Evolutionary conservation across 2,329 filamentous ascomycete genomes (phyloP).

Genomic region (Trichophaea hybrida): DNA sequence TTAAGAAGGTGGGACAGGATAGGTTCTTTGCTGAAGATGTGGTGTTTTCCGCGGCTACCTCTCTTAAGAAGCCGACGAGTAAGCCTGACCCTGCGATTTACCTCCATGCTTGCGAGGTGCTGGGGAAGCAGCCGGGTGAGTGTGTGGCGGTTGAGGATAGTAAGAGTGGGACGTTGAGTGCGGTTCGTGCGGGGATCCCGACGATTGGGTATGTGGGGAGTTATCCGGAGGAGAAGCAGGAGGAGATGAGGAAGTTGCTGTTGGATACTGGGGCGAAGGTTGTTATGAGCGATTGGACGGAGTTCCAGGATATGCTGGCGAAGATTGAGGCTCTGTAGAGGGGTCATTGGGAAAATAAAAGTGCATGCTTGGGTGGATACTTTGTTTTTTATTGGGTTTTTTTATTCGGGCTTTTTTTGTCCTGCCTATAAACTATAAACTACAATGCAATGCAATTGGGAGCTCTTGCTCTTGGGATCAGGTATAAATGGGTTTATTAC

Average conservation of each 20-base stretch:
- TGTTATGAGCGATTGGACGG: constrained; percentile 47
- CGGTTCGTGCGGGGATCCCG: constrained; percentile 61
- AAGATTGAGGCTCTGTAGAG: constrained; percentile 33
- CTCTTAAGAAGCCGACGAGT: constrained; percentile 61
- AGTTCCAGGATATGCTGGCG: constrained; percentile 39
- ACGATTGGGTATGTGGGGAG: constrained; percentile 76
- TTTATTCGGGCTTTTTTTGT: neutral
- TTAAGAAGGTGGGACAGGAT: constrained; percentile 65
- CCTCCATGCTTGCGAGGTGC: constrained; percentile 56
- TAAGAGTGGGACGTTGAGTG: constrained; percentile 68
- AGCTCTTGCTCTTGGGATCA: no score
- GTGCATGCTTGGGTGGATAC: neutral
- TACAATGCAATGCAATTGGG: no score
- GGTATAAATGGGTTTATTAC: no score
- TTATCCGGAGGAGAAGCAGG: constrained; percentile 44
- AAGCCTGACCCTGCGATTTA: constrained; percentile 90
- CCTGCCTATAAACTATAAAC: no score
- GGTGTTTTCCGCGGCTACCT: constrained; percentile 71
- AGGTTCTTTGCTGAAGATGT: constrained; percentile 63
- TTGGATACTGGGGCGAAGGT: constrained; percentile 46
- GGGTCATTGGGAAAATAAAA: neutral
- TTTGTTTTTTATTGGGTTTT: neutral
- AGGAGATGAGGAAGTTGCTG: constrained; percentile 50
- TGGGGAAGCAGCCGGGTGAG: constrained; percentile 57
- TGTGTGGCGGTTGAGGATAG: constrained; percentile 76